These are phyloP conservation scores for Thraustotheca clavata DNA, from an alignment of 352 stramenopile genomes.

Conservation along the genomic window DNA sequence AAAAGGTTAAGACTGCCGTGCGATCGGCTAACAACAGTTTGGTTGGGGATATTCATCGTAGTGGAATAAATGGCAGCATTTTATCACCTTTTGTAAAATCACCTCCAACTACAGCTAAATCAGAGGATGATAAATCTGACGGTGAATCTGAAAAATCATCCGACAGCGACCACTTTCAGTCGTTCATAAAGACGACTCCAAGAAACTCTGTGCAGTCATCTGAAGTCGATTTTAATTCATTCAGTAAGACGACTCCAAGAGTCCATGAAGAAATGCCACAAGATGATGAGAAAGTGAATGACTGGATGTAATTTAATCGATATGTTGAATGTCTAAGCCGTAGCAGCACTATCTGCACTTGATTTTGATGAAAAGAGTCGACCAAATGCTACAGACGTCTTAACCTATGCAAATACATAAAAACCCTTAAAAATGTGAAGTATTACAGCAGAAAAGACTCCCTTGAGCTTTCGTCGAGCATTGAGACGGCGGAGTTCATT, in stretches of 20 bases:
- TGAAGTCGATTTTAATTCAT: not conserved
- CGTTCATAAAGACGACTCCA: not conserved
- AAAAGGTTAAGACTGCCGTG: too few relatives aligned
- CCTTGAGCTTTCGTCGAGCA: constrained; percentile 1
- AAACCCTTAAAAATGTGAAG: not conserved
- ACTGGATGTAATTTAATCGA: not conserved
- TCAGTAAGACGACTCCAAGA: not conserved
- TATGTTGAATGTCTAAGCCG: not conserved
- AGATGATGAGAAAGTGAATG: not conserved
- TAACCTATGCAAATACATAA: not conserved
- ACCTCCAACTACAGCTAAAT: too few relatives aligned
- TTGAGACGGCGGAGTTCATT: not conserved
- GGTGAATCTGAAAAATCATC: too few relatives aligned
- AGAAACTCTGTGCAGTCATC: not conserved
- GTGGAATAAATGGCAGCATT: too few relatives aligned
- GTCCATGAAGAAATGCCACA: not conserved
- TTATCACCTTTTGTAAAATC: too few relatives aligned
- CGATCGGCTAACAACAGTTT: too few relatives aligned
- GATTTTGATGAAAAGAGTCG: not conserved
- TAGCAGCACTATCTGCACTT: too few relatives aligned
- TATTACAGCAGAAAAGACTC: not conserved
- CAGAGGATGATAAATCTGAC: too few relatives aligned
- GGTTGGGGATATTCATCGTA: too few relatives aligned
- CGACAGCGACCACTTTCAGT: not conserved
- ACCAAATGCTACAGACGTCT: not conserved